These are phyloP conservation scores for Entomortierella beljakovae DNA, from an alignment of 192 early-diverging fungal genomes.

Conservation along the genomic window DNA sequence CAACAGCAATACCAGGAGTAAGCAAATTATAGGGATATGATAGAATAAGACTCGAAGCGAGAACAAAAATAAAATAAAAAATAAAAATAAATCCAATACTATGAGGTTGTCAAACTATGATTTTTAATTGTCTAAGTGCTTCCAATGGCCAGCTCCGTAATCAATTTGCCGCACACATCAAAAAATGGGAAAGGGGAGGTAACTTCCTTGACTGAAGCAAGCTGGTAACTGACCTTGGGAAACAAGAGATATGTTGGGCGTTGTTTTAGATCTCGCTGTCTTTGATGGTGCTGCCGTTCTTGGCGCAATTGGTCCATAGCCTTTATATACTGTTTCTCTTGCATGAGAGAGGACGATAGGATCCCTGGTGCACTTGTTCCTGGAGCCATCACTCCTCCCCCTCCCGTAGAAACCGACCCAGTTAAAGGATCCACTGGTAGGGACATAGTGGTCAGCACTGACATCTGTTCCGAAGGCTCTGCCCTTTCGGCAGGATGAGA, in stretches of 20 bases:
- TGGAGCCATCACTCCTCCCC: slow-evolving; percentile 17
- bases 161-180: slow-evolving; percentile 93
- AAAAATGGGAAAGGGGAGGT: slow-evolving; percentile 90
- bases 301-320: slow-evolving; percentile 50
- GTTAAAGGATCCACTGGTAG: background rate
- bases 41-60: background rate
- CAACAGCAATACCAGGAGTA: slow-evolving; percentile 5
- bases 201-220: slow-evolving; percentile 57
- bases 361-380: slow-evolving; percentile 36
- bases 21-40: slow-evolving; percentile 57
- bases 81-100: background rate
- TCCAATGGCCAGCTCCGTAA: slow-evolving; percentile 92
- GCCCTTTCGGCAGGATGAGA: background rate
- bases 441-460: slow-evolving; percentile 2
- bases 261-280: slow-evolving; percentile 45
- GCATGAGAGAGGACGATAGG: slow-evolving; percentile 29
- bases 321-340: slow-evolving; percentile 42
- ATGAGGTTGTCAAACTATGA: background rate
- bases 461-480: background rate
- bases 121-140: slow-evolving; percentile 54
- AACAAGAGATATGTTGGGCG: slow-evolving; percentile 49
- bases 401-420: background rate
- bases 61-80: background rate
- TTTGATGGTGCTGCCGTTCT: slow-evolving; percentile 37
- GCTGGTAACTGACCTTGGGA: slow-evolving; percentile 44